Percentiles rank a stretch among this genome's conserved stretches.
phyloP scores from a whole-genome alignment of 495 filamentous ascomycete genomes.

The Chaetomium cochliodes region DNA sequence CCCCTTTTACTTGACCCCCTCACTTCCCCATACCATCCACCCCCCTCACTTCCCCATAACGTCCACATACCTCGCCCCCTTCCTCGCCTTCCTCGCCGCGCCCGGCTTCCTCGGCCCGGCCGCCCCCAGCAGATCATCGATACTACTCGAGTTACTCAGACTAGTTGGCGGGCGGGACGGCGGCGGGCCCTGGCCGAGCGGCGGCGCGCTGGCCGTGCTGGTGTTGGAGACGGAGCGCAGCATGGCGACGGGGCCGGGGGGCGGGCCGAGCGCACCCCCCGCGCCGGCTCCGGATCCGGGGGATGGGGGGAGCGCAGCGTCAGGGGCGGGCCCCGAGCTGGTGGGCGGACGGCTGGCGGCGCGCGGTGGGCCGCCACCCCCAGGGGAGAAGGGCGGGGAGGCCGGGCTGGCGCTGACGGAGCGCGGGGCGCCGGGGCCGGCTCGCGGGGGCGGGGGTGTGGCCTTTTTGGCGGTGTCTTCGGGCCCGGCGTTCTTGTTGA shows the following conservation, averaged over 20 bases:
- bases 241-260: conserved; percentile 47
- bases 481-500: conserved; percentile 87
- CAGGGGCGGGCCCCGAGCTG: conserved; percentile 26
- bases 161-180: conserved; percentile 56
- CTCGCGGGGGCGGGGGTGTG: conserved; percentile 52
- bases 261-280: conserved; percentile 10
- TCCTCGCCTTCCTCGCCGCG: conserved; percentile 69
- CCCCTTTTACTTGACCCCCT: neutral
- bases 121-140: conserved; percentile 79
- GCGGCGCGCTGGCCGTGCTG: conserved; percentile 42
- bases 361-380: conserved; percentile 33
- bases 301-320: conserved; percentile 3
- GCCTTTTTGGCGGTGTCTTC: conserved; percentile 49
- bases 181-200: conserved; percentile 33
- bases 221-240: conserved; percentile 44
- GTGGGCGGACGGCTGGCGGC: conserved; percentile 17
- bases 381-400: conserved; percentile 10
- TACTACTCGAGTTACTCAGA: conserved; percentile 75
- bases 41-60: conserved; percentile 67
- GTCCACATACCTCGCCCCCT: conserved; percentile 83
- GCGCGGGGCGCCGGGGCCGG: conserved; percentile 24
- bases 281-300: neutral
- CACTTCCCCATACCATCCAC: neutral
- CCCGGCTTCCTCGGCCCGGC: conserved; percentile 64
- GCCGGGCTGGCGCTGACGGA: conserved; percentile 40